These are phyloP conservation scores for Cryptosporidium parvum DNA, from an alignment of 169 alveolate species.

Conservation along the genomic window DNA sequence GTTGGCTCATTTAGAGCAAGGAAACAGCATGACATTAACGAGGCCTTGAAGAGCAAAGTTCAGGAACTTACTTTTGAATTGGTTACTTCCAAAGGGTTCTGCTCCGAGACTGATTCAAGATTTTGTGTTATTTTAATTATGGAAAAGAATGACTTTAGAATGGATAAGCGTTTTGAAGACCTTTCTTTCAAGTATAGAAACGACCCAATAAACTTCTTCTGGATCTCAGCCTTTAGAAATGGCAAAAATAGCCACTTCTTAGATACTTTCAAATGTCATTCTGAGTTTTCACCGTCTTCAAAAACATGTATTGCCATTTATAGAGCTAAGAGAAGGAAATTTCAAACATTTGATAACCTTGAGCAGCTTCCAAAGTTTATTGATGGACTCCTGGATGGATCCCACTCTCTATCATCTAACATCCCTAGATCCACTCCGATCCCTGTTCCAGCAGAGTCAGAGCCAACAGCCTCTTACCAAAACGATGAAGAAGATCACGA, in stretches of 20 bases:
- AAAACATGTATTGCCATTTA: slow-evolving; percentile 44
- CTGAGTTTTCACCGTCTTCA: slow-evolving; percentile 12
- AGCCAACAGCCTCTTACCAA: background rate
- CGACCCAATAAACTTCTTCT: slow-evolving; percentile 66
- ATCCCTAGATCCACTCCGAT: slow-evolving; percentile 23
- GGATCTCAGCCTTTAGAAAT: slow-evolving; percentile 54
- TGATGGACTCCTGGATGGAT: slow-evolving; percentile 73
- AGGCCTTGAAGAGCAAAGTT: slow-evolving; percentile 27
- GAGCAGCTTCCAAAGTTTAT: slow-evolving; percentile 8
- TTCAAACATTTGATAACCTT: slow-evolving; percentile 31
- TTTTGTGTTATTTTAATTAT: slow-evolving; percentile 46
- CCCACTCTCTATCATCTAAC: slow-evolving; percentile 27
- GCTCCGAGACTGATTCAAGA: slow-evolving; percentile 58
- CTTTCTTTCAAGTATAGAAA: slow-evolving; percentile 69
- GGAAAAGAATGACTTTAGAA: slow-evolving; percentile 6
- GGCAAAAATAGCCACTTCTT: slow-evolving; percentile 59
- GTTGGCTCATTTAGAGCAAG: slow-evolving; percentile 73
- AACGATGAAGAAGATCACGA: slow-evolving; percentile 26
- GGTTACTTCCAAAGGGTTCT: slow-evolving; percentile 27
- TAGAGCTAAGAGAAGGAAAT: slow-evolving; percentile 62
- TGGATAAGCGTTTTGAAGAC: slow-evolving; percentile 15
- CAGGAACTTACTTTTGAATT: slow-evolving; percentile 18
- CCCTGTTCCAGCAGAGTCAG: slow-evolving; percentile 3
- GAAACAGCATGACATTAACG: slow-evolving; percentile 28
- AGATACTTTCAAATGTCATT: slow-evolving; percentile 37